Evolutionary conservation across 129 eudicot genomes (phyloP).

Genomic region (Chrysanthemum lavandulifolium): DNA sequence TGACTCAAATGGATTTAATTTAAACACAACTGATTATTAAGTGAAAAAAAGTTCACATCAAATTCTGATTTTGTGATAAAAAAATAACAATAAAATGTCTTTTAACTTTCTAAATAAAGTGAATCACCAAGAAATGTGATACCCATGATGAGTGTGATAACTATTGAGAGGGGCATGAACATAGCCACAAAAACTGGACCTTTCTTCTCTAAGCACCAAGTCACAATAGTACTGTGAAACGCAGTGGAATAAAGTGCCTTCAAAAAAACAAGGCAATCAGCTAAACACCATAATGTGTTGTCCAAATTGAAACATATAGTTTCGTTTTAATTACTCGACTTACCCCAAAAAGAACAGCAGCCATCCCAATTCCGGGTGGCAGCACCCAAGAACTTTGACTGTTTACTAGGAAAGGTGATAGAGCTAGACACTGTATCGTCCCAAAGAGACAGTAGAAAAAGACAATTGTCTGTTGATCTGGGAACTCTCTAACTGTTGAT

Average conservation of each 20-base stretch:
- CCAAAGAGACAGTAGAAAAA: slow-evolving; percentile 20
- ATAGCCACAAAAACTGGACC: slow-evolving; percentile 51
- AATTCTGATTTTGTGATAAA: not conserved
- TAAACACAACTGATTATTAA: too few relatives aligned
- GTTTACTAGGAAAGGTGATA: slow-evolving; percentile 10
- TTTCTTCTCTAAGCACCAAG: slow-evolving; percentile 43
- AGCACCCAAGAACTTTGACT: slow-evolving; percentile 20
- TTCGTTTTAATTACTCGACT: not conserved
- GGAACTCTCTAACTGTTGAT: slow-evolving; percentile 1
- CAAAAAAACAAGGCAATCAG: not conserved
- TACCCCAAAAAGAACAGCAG: slow-evolving; percentile 19
- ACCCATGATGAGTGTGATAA: slow-evolving; percentile 37
- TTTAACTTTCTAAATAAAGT: too few relatives aligned
- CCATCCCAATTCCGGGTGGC: not conserved
- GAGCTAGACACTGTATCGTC: slow-evolving; percentile 18
- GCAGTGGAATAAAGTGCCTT: not conserved
- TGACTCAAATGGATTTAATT: too few relatives aligned
- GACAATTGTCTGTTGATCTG: slow-evolving; percentile 1
- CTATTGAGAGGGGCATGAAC: slow-evolving; percentile 42
- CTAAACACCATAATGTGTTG: not conserved
- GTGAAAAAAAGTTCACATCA: too few relatives aligned
- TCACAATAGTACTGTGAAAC: slow-evolving; percentile 25
- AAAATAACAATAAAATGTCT: not conserved
- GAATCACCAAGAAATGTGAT: slow-evolving; percentile 37
- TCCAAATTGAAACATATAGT: not conserved